These are phyloP conservation scores for Auricularia sp. DNA, from an alignment of 768 basidiomycete genomes.

Conservation along the genomic window DNA sequence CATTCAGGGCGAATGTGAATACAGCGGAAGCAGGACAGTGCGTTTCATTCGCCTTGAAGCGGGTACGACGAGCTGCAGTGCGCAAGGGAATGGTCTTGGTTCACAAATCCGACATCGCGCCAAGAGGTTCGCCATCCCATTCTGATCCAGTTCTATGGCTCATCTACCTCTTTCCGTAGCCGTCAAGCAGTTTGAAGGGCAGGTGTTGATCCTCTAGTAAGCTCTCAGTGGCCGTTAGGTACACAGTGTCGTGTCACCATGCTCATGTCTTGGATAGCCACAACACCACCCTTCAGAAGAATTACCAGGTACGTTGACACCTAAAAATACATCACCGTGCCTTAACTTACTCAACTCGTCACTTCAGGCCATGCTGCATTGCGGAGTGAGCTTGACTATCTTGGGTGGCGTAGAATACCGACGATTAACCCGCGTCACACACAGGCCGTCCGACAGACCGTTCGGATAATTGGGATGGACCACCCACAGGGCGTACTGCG, in stretches of 20 bases:
- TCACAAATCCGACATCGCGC: slow-evolving; percentile 65
- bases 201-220: slow-evolving; percentile 86
- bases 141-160: neutral
- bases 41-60: slow-evolving; percentile 86
- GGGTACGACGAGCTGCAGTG: slow-evolving; percentile 67
- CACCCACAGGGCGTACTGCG: slow-evolving; percentile 80
- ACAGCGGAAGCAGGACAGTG: slow-evolving; percentile 93
- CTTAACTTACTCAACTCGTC: no score
- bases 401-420: no score
- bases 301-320: slow-evolving; percentile 56
- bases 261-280: slow-evolving; percentile 43
- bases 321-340: no score
- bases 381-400: no score
- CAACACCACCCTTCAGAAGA: slow-evolving; percentile 85
- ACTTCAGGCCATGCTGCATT: slow-evolving; percentile 84
- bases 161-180: slow-evolving; percentile 33
- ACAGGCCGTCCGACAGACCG: slow-evolving; percentile 84
- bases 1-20: slow-evolving; percentile 58
- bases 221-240: slow-evolving; percentile 14
- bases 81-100: slow-evolving; percentile 90
- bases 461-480: slow-evolving; percentile 82
- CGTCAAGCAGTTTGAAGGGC: slow-evolving; percentile 79
- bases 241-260: neutral
- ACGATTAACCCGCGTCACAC: no score
- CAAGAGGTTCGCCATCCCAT: slow-evolving; percentile 46